Evolutionary conservation across 768 basidiomycete genomes (phyloP).

Genomic region (Crucibulum laeve): DNA sequence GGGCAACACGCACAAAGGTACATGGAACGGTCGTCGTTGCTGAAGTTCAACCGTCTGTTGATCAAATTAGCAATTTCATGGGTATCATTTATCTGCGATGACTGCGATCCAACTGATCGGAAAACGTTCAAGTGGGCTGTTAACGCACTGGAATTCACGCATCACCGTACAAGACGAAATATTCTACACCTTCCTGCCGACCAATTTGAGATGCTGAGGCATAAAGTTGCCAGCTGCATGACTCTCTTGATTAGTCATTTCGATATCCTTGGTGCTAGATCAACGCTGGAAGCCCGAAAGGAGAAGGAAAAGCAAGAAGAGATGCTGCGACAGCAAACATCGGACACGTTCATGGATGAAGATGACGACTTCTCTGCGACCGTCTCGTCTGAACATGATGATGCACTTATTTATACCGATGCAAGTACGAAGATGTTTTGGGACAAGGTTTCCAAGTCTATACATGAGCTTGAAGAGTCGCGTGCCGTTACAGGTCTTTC

Average conservation of each 20-base stretch:
- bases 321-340: constrained; percentile 45
- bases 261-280: constrained; percentile 94
- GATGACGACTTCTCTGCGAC: constrained; percentile 44
- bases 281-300: constrained; percentile 79
- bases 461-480: constrained; percentile 61
- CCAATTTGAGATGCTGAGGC: constrained; percentile 87
- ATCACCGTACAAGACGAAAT: constrained; percentile 82
- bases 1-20: constrained; percentile 86
- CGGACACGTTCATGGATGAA: constrained; percentile 36
- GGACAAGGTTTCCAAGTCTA: constrained; percentile 60
- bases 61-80: constrained; percentile 93
- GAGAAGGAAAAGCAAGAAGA: constrained; percentile 86
- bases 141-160: constrained; percentile 89
- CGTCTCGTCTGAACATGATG: constrained; percentile 29
- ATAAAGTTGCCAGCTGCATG: constrained; percentile 94
- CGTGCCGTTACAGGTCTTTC: constrained; percentile 60
- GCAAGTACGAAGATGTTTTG: constrained; percentile 70
- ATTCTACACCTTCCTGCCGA: constrained; percentile 85
- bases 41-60: constrained; percentile 78
- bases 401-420: constrained; percentile 47
- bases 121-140: constrained; percentile 99
- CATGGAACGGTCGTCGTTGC: constrained; percentile 69
- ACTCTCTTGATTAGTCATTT: constrained; percentile 96
- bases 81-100: constrained; percentile 98
- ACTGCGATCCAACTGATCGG: constrained; percentile 93